Evolutionary conservation across 306 rosid genomes (phyloP).

Genomic region (Ziziphus jujuba): DNA sequence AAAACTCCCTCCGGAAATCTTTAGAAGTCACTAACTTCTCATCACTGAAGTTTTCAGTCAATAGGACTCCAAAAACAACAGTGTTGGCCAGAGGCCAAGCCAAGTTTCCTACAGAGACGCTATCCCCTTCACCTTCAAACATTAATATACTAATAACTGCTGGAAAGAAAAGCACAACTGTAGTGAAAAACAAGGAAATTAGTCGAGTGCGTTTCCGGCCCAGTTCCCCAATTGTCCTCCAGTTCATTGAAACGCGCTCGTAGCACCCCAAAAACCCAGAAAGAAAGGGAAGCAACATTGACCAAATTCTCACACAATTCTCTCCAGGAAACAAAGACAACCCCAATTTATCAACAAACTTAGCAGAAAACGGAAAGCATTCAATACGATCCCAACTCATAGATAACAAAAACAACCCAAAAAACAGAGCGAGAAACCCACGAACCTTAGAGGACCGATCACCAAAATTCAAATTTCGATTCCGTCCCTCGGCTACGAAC

Average conservation of each 20-base stretch:
- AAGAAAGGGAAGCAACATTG: constrained; percentile 73
- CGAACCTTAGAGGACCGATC: constrained; percentile 47
- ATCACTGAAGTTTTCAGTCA: constrained; percentile 58
- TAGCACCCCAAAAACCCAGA: constrained; percentile 74
- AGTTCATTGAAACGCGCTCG: constrained; percentile 53
- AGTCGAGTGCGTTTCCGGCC: constrained; percentile 61
- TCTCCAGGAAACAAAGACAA: constrained; percentile 36
- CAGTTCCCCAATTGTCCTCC: constrained; percentile 60
- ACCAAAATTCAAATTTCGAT: constrained; percentile 9
- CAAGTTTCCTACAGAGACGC: constrained; percentile 46
- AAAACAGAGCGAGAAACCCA: constrained; percentile 51
- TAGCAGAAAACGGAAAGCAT: constrained; percentile 68
- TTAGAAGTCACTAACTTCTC: constrained; percentile 47
- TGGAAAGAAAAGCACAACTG: constrained; percentile 75
- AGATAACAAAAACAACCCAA: constrained; percentile 61
- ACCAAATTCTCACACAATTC: constrained; percentile 69
- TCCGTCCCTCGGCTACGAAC: constrained; percentile 31
- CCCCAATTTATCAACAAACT: constrained; percentile 36
- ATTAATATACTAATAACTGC: constrained; percentile 57
- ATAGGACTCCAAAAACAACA: constrained; percentile 77
- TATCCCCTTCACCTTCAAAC: constrained; percentile 45
- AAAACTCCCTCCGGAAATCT: constrained; percentile 67
- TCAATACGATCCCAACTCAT: constrained; percentile 79
- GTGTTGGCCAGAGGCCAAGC: constrained; percentile 84
- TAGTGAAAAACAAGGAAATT: constrained; percentile 67